These are phyloP conservation scores for Gentiana straminea DNA, from an alignment of 257 asterid genomes.

Conservation along the genomic window DNA sequence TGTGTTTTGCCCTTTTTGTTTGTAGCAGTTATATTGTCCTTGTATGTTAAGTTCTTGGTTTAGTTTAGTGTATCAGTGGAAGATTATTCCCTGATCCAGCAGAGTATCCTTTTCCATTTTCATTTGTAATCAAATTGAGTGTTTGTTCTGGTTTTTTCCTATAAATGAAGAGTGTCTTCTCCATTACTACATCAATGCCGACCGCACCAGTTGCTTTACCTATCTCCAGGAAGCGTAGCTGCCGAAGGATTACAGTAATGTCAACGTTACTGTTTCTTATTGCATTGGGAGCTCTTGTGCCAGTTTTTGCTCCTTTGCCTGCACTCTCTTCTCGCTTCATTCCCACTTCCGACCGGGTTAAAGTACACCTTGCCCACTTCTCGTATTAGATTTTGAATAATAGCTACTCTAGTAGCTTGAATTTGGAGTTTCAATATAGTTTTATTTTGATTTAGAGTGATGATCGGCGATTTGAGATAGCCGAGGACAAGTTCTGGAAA, in stretches of 20 bases:
- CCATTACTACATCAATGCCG: not conserved
- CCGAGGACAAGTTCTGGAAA: constrained; percentile 80
- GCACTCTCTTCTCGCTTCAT: constrained; percentile 23
- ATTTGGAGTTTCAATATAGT: not conserved
- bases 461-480: constrained; percentile 53
- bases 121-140: too few relatives aligned
- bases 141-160: too few relatives aligned
- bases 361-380: constrained; percentile 14
- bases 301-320: constrained; percentile 49
- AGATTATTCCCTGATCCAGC: too few relatives aligned
- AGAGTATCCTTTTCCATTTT: too few relatives aligned
- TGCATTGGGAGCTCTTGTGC: constrained; percentile 31
- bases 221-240: constrained; percentile 7
- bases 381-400: not conserved
- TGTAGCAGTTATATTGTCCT: too few relatives aligned
- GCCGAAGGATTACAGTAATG: constrained; percentile 13
- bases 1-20: too few relatives aligned
- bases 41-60: too few relatives aligned
- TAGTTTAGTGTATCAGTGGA: too few relatives aligned
- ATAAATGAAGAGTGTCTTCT: not conserved
- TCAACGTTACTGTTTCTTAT: constrained; percentile 28
- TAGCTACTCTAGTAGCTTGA: not conserved
- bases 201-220: not conserved
- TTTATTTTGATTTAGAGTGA: constrained; percentile 22
- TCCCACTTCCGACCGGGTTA: constrained; percentile 21